Evolutionary conservation across 2,329 filamentous ascomycete genomes (phyloP), one percentile per base, ranked within the genome.

Genomic region (Sporothrix euskadiensis): DNA sequence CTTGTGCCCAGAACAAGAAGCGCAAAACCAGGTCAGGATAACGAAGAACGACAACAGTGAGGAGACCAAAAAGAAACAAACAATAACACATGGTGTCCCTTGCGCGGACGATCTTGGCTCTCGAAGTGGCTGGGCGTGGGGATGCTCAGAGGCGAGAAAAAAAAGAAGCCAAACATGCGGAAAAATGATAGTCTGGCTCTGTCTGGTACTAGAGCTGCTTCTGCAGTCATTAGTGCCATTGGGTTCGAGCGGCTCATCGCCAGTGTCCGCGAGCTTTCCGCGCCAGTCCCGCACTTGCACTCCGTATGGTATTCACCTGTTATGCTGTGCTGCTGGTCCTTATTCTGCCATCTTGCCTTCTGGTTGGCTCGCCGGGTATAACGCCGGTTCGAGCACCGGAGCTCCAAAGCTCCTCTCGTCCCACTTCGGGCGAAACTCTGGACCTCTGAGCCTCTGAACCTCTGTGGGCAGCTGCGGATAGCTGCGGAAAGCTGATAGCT

Each of bases 321-420:
- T 22, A 30, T 59, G 56, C 3, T 49, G 44, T 12, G 1, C 10
- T 49, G 14, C 14, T 19, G 14, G 44, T 49, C 44, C 44, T 49
- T 19, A 16, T 19, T 14, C 44, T 16, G 44, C 44, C 14, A 10
- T 47, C 22, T 44, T 16, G 44, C 44, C 14, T n/a, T 66, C 22
- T 44, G 61, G 61, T 66, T 66, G 61, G 61, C 59, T 66, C 61
- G 39, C 35, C 39, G 61, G 39, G 39, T 44, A 47, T 47, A n/a
- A 26, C 39, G 61, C 41, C 61, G n/a, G 41, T 19, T 16, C 35
- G 19, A 14, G 35, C 61, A n/a, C 9, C 41, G 61, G 61, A 26
- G 61, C 22, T 47, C 22, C n/a, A 47, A 47, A 30, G 22, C 47
- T 66, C 61, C 61, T 47, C 41, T 66, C 39, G 61, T 47, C 61